A percentile compares a stretch with the other conserved stretches of the same genome.
These are phyloP conservation scores for Beauveria bassiana DNA, from an alignment of 2,329 filamentous ascomycete species.

Conservation along the genomic window DNA sequence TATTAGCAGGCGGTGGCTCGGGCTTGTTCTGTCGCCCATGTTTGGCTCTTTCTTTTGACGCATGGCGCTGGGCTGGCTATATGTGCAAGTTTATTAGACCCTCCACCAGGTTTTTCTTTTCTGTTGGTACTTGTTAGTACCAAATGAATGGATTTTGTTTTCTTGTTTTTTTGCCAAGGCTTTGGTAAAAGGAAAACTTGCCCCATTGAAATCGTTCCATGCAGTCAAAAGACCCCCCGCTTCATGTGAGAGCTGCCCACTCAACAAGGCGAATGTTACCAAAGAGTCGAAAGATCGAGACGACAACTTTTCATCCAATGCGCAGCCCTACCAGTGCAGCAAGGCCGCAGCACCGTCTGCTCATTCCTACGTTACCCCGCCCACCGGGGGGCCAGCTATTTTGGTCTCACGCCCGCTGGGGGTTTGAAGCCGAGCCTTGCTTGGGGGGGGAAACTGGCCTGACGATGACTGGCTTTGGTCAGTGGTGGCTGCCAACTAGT, in stretches of 20 bases:
- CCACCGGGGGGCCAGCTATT: neutral
- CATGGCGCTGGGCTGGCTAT: neutral
- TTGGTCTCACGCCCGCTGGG: neutral
- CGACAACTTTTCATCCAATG: neutral
- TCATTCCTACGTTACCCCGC: neutral
- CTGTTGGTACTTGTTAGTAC: no score
- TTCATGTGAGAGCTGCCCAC: neutral
- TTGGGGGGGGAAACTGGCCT: neutral
- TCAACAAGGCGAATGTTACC: conserved; percentile 1
- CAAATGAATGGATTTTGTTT: neutral
- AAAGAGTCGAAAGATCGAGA: neutral
- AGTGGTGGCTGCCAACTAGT: no score
- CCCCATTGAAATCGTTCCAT: neutral
- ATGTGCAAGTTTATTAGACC: neutral
- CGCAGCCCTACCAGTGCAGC: neutral
- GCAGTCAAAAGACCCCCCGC: neutral
- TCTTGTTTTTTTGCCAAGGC: neutral
- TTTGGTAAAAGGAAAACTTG: neutral
- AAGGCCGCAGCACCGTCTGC: neutral
- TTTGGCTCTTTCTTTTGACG: neutral
- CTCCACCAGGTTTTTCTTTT: no score
- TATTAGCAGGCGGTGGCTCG: neutral
- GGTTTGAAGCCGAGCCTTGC: no score
- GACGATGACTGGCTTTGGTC: neutral
- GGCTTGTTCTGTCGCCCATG: neutral